Evolutionary conservation across 208 protist genomes (phyloP).

Genomic region (Angomonas deanei): DNA sequence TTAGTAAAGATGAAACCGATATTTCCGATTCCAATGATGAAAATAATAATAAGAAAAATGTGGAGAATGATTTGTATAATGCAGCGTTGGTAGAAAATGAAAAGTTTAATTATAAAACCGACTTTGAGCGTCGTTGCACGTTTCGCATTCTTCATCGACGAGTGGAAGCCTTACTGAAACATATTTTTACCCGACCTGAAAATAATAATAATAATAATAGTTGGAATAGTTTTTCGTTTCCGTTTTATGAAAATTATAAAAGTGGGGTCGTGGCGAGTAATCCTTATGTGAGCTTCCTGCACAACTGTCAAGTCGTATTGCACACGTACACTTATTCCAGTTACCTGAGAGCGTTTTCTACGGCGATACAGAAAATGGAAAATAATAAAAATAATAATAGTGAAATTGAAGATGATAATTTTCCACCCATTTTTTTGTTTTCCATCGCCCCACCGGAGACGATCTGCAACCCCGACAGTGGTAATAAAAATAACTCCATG

Average conservation of each 20-base stretch:
- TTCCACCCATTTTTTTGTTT: not conserved
- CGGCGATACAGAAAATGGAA: not conserved
- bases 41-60: not conserved
- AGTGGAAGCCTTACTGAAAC: not conserved
- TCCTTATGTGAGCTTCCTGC: too few relatives aligned
- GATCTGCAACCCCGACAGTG: not conserved
- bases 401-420: not conserved
- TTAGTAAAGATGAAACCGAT: not conserved
- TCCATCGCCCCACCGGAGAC: not conserved
- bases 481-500: not conserved
- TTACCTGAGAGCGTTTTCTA: too few relatives aligned
- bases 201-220: constrained; percentile 4
- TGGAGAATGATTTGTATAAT: not conserved
- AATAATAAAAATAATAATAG: constrained; percentile 7
- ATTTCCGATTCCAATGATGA: not conserved
- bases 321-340: too few relatives aligned
- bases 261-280: not conserved
- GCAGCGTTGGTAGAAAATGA: not conserved
- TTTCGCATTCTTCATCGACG: not conserved
- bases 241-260: not conserved
- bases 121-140: not conserved
- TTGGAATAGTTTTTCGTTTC: not conserved
- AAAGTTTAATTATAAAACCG: not conserved
- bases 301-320: too few relatives aligned
- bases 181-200: not conserved